Evolutionary conservation across 208 protist species (phyloP).

Genomic region (Wallacemonas sp.): DNA sequence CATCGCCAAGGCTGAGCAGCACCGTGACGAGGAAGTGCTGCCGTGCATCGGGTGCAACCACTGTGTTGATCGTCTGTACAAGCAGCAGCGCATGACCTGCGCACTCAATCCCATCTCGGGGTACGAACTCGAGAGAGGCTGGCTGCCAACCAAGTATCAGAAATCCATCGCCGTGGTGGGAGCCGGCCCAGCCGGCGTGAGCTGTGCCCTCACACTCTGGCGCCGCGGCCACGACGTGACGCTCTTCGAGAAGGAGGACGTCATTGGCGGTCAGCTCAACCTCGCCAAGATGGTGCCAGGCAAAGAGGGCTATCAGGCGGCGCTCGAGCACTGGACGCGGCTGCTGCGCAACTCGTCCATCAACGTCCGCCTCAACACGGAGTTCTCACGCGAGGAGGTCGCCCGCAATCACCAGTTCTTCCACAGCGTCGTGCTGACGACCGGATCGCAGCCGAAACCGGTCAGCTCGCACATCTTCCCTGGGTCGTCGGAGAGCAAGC

Average conservation of each 20-base stretch:
- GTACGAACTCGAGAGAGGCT: constrained; percentile 85
- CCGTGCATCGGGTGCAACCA: constrained; percentile 96
- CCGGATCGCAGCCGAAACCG: constrained; percentile 63
- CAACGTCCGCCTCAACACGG: constrained; percentile 70
- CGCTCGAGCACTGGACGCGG: constrained; percentile 90
- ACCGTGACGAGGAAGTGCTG: constrained; percentile 69
- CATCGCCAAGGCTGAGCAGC: constrained; percentile 77
- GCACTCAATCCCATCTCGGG: constrained; percentile 92
- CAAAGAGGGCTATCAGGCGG: constrained; percentile 92
- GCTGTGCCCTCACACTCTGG: constrained; percentile 89
- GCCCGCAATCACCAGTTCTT: constrained; percentile 82
- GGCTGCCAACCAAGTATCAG: constrained; percentile 44
- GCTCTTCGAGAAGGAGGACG: constrained; percentile 72
- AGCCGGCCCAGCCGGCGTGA: constrained; percentile 89
- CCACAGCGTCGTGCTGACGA: constrained; percentile 76
- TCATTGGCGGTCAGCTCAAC: constrained; percentile 94
- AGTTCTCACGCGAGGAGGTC: constrained; percentile 83
- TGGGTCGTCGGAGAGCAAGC: constrained; percentile 56
- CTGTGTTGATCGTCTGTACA: constrained; percentile 93
- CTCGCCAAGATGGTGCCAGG: constrained; percentile 92
- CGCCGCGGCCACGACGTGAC: constrained; percentile 92
- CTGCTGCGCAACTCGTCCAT: constrained; percentile 79
- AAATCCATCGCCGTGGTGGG: constrained; percentile 91
- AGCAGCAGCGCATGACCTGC: constrained; percentile 85
- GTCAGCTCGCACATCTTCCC: constrained; percentile 69